A percentile compares a stretch with the other conserved stretches of the same genome.
Conservation (phyloP, 2,329 filamentous ascomycete species). For the Amylocarpus encephaloides region DNA sequence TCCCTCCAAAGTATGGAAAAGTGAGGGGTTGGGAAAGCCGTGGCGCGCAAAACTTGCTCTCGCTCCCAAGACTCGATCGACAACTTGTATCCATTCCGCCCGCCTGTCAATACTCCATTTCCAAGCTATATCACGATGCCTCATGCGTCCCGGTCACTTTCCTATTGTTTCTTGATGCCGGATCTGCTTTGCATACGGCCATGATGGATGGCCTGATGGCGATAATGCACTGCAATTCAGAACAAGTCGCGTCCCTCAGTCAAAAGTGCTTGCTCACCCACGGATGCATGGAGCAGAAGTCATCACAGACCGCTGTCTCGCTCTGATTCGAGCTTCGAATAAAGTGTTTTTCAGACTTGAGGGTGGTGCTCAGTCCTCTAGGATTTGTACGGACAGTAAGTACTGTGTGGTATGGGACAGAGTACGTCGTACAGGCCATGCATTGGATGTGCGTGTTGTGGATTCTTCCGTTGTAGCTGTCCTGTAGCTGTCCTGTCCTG, state of each 20-base stretch:
- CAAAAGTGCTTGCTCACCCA: too few relatives aligned
- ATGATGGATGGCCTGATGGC: too few relatives aligned
- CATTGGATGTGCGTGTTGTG: constrained; percentile 20
- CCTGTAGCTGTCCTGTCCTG: too few relatives aligned
- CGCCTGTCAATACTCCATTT: constrained; percentile 14
- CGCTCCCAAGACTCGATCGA: too few relatives aligned
- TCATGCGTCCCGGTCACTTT: too few relatives aligned
- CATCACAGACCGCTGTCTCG: constrained; percentile 5
- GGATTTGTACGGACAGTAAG: too few relatives aligned
- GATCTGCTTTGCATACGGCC: background rate
- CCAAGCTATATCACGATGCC: constrained; percentile 6
- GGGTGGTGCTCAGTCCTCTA: constrained; percentile 2
- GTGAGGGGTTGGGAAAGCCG: constrained; percentile 20
- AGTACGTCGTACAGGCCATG: constrained; percentile 10
- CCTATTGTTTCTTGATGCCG: background rate
- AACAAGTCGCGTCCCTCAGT: constrained; percentile 17
- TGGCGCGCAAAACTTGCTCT: constrained; percentile 16
- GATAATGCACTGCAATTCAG: constrained; percentile 7
- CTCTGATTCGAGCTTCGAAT: background rate
- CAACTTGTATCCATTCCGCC: background rate
- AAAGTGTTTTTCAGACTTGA: constrained; percentile 2
- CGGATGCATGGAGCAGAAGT: constrained; percentile 5
- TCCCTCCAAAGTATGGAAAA: constrained; percentile 4
- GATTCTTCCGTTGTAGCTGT: background rate
- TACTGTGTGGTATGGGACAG: too few relatives aligned